Percentiles rank a stretch among this genome's conserved stretches.
phyloP scores from a whole-genome alignment of 441 rosid genomes.

The Kokia cookei region DNA sequence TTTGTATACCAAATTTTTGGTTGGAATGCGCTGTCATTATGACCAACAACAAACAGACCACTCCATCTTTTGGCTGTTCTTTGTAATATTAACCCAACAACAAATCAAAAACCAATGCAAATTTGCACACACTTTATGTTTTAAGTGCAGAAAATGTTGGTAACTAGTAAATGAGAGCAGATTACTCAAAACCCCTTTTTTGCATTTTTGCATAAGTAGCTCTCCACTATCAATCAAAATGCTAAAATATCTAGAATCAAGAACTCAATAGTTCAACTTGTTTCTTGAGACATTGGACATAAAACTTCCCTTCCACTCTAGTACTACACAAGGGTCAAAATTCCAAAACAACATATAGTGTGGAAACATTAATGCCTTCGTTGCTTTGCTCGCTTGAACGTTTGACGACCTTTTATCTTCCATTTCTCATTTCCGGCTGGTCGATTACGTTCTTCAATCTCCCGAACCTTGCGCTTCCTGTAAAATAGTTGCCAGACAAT shows the following conservation, averaged over 20 bases:
- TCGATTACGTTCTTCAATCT: conserved; percentile 56
- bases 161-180: background rate
- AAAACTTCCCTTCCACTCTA: background rate
- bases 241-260: background rate
- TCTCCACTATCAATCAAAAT: background rate
- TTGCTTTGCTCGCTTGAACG: conserved; percentile 55
- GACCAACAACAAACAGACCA: background rate
- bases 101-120: background rate
- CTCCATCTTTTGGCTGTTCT: background rate
- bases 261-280: background rate
- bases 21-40: background rate
- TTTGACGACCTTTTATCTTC: conserved; percentile 65
- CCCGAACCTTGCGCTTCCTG: conserved; percentile 79
- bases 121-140: background rate
- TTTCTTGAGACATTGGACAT: background rate
- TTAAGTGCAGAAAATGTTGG: background rate
- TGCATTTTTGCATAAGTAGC: background rate
- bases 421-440: conserved; percentile 70
- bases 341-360: background rate
- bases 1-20: background rate
- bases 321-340: background rate
- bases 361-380: conserved; percentile 41
- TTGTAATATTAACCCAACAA: background rate
- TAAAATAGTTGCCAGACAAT: background rate
- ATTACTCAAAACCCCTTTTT: background rate